Conservation (phyloP, 352 stramenopile species). For the Pythium aphanidermatum region DNA sequence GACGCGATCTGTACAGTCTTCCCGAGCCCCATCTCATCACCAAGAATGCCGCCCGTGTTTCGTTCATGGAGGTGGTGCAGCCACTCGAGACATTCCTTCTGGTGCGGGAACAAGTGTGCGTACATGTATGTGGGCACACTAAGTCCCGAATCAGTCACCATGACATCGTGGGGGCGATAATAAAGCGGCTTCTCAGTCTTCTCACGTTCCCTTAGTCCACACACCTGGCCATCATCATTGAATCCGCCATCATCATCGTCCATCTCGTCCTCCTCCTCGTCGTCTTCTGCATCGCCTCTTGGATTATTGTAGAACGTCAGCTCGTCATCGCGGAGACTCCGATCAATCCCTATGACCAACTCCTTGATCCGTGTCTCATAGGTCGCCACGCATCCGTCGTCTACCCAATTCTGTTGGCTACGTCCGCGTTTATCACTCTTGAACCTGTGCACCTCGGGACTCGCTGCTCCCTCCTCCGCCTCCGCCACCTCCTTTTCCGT, state of each 20-base stretch:
- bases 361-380: constrained; percentile 13
- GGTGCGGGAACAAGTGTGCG: constrained; percentile 89
- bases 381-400: constrained; percentile 21
- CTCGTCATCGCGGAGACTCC: constrained; percentile 9
- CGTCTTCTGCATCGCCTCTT: neutral
- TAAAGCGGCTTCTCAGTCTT: neutral
- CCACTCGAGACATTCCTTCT: constrained; percentile 94
- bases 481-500: constrained; percentile 1
- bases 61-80: constrained; percentile 95
- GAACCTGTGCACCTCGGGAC: neutral
- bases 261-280: constrained; percentile 5
- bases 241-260: constrained; percentile 35
- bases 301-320: constrained; percentile 23
- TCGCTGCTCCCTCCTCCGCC: neutral
- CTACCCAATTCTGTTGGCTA: constrained; percentile 21
- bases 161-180: constrained; percentile 45
- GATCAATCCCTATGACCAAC: neutral
- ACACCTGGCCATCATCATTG: constrained; percentile 18
- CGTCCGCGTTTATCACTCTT: constrained; percentile 9
- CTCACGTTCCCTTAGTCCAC: constrained; percentile 4
- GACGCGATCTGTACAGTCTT: constrained; percentile 94
- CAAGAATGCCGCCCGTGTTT: constrained; percentile 96
- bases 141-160: constrained; percentile 60
- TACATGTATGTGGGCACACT: constrained; percentile 66
- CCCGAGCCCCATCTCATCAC: constrained; percentile 95